Conservation (phyloP, 768 basidiomycete genomes). For the Pleurotus eryngii region DNA sequence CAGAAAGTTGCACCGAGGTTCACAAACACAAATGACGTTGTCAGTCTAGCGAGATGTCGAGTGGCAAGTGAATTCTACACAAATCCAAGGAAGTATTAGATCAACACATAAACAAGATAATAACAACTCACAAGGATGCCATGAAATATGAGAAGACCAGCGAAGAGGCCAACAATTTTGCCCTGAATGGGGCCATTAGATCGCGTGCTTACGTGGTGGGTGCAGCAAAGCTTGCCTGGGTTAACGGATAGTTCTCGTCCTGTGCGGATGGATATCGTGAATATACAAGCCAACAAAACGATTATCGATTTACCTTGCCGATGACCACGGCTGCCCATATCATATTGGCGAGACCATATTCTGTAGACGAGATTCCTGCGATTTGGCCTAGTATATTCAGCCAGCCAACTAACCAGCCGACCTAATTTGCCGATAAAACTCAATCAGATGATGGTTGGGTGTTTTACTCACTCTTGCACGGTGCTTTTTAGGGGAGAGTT, state of each 20-base stretch:
- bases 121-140: conserved; percentile 54
- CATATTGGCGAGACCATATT: conserved; percentile 79
- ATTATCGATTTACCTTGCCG: conserved; percentile 32
- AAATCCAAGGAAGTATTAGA: conserved; percentile 1
- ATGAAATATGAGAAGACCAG: conserved; percentile 72
- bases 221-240: conserved; percentile 30
- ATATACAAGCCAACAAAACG: no score
- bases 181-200: conserved; percentile 31
- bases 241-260: conserved; percentile 59
- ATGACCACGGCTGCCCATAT: conserved; percentile 74
- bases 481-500: conserved; percentile 59
- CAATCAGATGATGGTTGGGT: background rate
- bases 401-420: conserved; percentile 82
- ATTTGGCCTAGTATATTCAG: conserved; percentile 82
- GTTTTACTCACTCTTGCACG: conserved; percentile 51
- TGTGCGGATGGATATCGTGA: conserved; percentile 17
- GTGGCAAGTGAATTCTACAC: conserved; percentile 70
- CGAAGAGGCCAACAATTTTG: conserved; percentile 77
- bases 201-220: background rate
- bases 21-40: conserved; percentile 79
- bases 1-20: conserved; percentile 78
- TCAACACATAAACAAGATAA: background rate
- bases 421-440: conserved; percentile 26
- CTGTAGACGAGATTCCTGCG: conserved; percentile 82
- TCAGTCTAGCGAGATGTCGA: conserved; percentile 68